These are phyloP conservation scores for Penicillium polonicum DNA, from an alignment of 2,329 filamentous ascomycete species.

Conservation along the genomic window DNA sequence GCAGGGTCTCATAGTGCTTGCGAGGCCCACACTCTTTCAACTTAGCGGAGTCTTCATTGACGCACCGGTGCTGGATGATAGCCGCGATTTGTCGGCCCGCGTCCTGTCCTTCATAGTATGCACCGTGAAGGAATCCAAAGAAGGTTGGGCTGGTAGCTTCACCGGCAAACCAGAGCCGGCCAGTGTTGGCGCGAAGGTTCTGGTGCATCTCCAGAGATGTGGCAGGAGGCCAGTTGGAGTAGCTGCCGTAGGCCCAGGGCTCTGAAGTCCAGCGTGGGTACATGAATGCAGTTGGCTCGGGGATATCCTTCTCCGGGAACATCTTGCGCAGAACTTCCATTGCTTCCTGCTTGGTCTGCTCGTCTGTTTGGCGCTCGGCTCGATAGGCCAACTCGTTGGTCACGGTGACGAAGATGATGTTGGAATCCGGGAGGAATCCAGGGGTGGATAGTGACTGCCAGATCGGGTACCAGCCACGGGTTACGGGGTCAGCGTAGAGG, in stretches of 20 bases:
- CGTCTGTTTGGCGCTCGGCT: slow-evolving; percentile 60
- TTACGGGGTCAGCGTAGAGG: slow-evolving; percentile 52
- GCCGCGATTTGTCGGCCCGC: slow-evolving; percentile 43
- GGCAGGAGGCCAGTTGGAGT: slow-evolving; percentile 66
- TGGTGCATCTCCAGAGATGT: slow-evolving; percentile 65
- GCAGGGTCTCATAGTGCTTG: slow-evolving; percentile 29
- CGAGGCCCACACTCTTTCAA: slow-evolving; percentile 23
- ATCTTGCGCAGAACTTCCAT: slow-evolving; percentile 60
- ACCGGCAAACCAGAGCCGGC: slow-evolving; percentile 63
- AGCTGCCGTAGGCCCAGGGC: slow-evolving; percentile 59
- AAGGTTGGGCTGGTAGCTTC: slow-evolving; percentile 63
- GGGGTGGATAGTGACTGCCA: slow-evolving; percentile 62
- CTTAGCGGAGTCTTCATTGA: slow-evolving; percentile 14
- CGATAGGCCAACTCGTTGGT: slow-evolving; percentile 57
- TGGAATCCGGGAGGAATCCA: slow-evolving; percentile 60
- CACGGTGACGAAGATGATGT: slow-evolving; percentile 66
- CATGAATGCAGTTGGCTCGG: slow-evolving; percentile 59
- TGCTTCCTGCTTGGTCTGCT: slow-evolving; percentile 57
- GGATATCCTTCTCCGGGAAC: slow-evolving; percentile 58
- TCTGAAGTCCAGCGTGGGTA: slow-evolving; percentile 59
- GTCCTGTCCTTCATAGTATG: slow-evolving; percentile 57
- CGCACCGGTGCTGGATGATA: slow-evolving; percentile 25
- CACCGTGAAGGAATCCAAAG: slow-evolving; percentile 65
- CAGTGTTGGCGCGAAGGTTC: slow-evolving; percentile 65
- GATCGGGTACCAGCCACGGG: slow-evolving; percentile 57